These are phyloP conservation scores for Verticillium nonalfalfae DNA, from an alignment of 2,329 filamentous ascomycete genomes.

Conservation along the genomic window DNA sequence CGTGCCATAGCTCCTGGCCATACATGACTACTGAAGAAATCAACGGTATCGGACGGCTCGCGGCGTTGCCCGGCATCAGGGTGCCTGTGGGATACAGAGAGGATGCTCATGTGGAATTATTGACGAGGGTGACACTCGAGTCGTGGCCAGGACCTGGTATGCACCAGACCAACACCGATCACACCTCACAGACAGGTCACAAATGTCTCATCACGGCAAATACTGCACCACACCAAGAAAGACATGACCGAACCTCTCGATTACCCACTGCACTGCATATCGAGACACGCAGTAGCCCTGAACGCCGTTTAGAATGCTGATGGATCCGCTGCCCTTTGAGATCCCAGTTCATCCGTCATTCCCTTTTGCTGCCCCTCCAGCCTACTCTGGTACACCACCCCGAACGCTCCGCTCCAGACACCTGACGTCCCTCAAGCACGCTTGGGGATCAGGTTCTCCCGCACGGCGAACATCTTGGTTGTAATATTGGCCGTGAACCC, in stretches of 20 bases:
- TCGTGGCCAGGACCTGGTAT: no score
- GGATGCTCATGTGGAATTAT: no score
- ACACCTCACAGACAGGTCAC: neutral
- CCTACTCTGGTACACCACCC: neutral
- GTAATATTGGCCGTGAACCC: constrained; percentile 88
- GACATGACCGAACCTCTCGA: neutral
- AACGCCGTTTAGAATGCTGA: constrained; percentile 14
- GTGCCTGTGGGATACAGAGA: no score
- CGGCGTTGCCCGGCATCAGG: neutral
- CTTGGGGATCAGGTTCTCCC: constrained; percentile 60
- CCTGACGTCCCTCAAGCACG: constrained; percentile 15
- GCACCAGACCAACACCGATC: no score
- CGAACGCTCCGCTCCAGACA: neutral
- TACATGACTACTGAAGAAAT: neutral
- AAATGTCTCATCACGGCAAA: neutral
- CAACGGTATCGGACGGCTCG: neutral
- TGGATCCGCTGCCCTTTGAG: constrained; percentile 11
- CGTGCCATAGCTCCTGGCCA: neutral
- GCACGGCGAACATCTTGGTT: constrained; percentile 97
- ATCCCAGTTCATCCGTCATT: constrained; percentile 12
- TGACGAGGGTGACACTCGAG: no score
- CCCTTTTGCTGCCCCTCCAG: constrained; percentile 1
- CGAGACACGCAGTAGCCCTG: constrained; percentile 8
- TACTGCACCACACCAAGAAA: neutral
- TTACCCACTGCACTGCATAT: neutral